phyloP scores from a whole-genome alignment of 441 rosid genomes.

The Euphorbia schlechtendalii region DNA sequence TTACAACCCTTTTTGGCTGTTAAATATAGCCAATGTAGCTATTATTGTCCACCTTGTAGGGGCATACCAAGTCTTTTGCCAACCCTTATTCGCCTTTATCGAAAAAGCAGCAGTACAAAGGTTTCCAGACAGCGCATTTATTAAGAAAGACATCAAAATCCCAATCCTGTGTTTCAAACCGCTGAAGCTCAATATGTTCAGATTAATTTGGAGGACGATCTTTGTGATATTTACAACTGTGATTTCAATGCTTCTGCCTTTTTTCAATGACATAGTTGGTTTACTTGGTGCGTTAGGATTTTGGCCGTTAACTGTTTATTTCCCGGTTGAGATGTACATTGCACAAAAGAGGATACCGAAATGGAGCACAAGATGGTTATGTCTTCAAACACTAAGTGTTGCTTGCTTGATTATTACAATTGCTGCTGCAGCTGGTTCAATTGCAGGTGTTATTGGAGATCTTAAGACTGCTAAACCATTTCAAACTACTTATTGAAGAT shows the following conservation, averaged over 20 bases:
- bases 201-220: constrained; percentile 60
- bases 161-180: constrained; percentile 34
- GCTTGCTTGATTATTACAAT: constrained; percentile 53
- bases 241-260: constrained; percentile 79
- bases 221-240: constrained; percentile 63
- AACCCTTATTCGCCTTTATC: constrained; percentile 69
- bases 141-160: constrained; percentile 44
- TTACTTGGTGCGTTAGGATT: constrained; percentile 75
- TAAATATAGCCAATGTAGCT: constrained; percentile 83
- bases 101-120: constrained; percentile 36
- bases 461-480: constrained; percentile 67
- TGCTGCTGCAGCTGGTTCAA: constrained; percentile 67
- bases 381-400: constrained; percentile 54
- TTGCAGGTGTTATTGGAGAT: constrained; percentile 56
- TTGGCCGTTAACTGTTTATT: too few species aligned
- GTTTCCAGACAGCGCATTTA: constrained; percentile 49
- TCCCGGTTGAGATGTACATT: constrained; percentile 84
- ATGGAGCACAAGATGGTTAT: constrained; percentile 70
- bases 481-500: constrained; percentile 28
- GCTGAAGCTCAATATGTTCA: constrained; percentile 52
- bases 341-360: constrained; percentile 49
- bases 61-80: constrained; percentile 83
- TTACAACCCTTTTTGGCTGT: constrained; percentile 76
- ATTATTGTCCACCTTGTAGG: constrained; percentile 71
- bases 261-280: constrained; percentile 72